Conservation (phyloP, 495 filamentous ascomycete genomes). For the Glarea lozoyensis region DNA sequence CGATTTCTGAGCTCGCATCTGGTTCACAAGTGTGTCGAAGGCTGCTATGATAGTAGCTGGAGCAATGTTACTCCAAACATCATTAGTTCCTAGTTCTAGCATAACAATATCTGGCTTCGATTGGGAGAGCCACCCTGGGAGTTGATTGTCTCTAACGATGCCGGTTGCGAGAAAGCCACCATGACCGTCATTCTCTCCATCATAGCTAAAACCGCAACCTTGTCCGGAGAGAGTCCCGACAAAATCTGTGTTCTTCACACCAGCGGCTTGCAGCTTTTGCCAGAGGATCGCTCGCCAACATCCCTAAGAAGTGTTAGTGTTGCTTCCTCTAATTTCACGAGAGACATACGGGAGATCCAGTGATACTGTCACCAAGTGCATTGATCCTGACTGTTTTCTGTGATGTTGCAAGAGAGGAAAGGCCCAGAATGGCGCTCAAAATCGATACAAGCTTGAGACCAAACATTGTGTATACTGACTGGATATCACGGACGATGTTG, state of each 20-base stretch:
- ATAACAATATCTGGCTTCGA: slow-evolving; percentile 33
- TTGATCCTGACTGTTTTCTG: slow-evolving; percentile 24
- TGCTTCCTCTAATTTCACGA: neutral
- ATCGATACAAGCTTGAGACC: neutral
- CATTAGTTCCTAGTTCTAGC: slow-evolving; percentile 42
- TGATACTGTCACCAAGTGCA: slow-evolving; percentile 33
- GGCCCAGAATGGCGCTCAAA: neutral
- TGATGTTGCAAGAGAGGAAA: neutral
- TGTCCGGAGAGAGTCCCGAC: slow-evolving; percentile 28
- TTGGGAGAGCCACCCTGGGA: slow-evolving; percentile 30
- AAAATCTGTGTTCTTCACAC: slow-evolving; percentile 27
- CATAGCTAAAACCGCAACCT: slow-evolving; percentile 32
- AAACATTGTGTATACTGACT: neutral
- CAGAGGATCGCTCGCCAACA: slow-evolving; percentile 34
- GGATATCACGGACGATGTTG: neutral
- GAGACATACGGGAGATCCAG: slow-evolving; percentile 25
- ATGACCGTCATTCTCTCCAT: slow-evolving; percentile 39
- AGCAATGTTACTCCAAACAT: slow-evolving; percentile 31
- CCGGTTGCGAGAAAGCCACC: slow-evolving; percentile 32
- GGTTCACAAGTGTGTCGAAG: slow-evolving; percentile 26
- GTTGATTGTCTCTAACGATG: slow-evolving; percentile 30
- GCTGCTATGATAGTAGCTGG: slow-evolving; percentile 27
- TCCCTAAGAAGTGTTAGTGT: slow-evolving; percentile 17
- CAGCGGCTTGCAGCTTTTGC: slow-evolving; percentile 23
- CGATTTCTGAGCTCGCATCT: slow-evolving; percentile 33